These are phyloP conservation scores for Diplodia scrobiculata DNA, from an alignment of 2,329 filamentous ascomycete genomes.

Conservation along the genomic window DNA sequence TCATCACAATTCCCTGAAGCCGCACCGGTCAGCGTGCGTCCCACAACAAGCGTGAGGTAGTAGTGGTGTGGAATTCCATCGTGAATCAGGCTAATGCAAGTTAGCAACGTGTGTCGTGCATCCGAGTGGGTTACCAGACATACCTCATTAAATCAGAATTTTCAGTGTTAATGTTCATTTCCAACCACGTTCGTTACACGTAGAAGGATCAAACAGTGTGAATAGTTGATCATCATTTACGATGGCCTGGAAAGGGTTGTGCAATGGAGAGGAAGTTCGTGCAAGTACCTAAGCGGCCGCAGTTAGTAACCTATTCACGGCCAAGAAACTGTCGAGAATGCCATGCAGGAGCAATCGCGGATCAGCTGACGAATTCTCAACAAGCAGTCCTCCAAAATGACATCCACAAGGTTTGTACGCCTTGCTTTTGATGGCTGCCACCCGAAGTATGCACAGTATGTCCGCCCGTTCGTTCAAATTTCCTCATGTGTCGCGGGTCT, in stretches of 20 bases:
- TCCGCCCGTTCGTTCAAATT: constrained; percentile 70
- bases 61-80: constrained; percentile 36
- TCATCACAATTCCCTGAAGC: constrained; percentile 16
- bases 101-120: not conserved
- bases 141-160: constrained; percentile 74
- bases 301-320: constrained; percentile 27
- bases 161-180: constrained; percentile 64
- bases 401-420: constrained; percentile 67
- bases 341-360: constrained; percentile 28
- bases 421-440: constrained; percentile 57
- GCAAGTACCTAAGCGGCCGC: constrained; percentile 30
- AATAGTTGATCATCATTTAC: constrained; percentile 67
- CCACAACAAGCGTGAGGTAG: constrained; percentile 30
- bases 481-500: constrained; percentile 56
- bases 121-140: constrained; percentile 29
- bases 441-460: constrained; percentile 59
- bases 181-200: constrained; percentile 52
- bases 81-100: constrained; percentile 45
- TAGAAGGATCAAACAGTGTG: constrained; percentile 67
- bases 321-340: not conserved
- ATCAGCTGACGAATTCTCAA: constrained; percentile 71
- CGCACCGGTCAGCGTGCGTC: constrained; percentile 31
- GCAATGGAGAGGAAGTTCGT: constrained; percentile 31
- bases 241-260: constrained; percentile 45
- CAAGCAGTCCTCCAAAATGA: constrained; percentile 59